These are phyloP conservation scores for Rhododendron henanense DNA, from an alignment of 148 eudicot species.

Conservation along the genomic window DNA sequence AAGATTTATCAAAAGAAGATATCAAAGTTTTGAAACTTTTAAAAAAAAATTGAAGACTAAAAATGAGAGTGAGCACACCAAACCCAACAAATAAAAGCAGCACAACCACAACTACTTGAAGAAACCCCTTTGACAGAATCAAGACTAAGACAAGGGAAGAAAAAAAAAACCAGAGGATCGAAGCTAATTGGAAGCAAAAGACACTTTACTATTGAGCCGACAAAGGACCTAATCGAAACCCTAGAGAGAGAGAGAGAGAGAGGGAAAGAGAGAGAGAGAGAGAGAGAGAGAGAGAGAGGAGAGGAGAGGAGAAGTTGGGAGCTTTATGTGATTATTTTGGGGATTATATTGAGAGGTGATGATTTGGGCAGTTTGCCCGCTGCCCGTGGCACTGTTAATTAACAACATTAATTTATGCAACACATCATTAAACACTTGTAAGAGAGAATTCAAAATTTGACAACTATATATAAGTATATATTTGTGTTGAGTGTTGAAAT, in stretches of 20 bases:
- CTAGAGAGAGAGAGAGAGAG: background rate
- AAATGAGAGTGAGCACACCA: background rate
- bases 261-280: background rate
- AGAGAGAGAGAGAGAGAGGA: background rate
- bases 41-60: background rate
- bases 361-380: constrained; percentile 19
- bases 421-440: background rate
- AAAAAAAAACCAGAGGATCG: background rate
- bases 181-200: background rate
- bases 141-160: background rate
- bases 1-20: background rate
- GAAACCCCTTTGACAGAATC: background rate
- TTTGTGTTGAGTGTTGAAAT: background rate
- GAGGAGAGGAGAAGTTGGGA: background rate
- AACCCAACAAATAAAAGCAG: background rate
- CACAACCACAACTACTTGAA: background rate
- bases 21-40: background rate
- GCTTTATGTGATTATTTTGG: background rate
- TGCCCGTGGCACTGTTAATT: background rate
- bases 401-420: constrained; percentile 6
- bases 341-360: background rate
- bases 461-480: background rate
- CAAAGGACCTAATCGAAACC: background rate
- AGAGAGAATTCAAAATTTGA: background rate
- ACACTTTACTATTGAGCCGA: background rate